Evolutionary conservation across 2,329 filamentous ascomycete genomes (phyloP), one percentile per base, ranked within the genome.

Genomic region (Cladosporium sp.): DNA sequence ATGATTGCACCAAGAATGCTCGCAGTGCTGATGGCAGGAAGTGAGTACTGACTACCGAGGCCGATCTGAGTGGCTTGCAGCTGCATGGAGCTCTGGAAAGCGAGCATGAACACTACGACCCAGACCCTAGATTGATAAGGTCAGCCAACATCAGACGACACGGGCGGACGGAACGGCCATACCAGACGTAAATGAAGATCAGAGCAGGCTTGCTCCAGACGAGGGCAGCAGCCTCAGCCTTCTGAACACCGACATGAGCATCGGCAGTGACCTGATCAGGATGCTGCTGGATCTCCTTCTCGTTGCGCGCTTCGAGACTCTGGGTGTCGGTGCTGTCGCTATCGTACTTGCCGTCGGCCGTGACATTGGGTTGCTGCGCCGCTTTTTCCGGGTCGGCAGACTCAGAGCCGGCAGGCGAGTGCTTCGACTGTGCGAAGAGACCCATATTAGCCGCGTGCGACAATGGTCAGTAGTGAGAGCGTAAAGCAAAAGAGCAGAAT

Each of bases 1-100:
- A 84, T 77, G 41, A 81, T 68, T 54, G 69, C 74, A 11, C 79
- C 70, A 14, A 84, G 72, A 56, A 84, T 78, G 46, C 70, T 69
- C 9, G 79, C 77, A 2, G 78, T 74, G 43, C 56, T 52, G 52
- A 58, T 52, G 10, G 49, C 34, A 10, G 48, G 48, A 31, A 43
- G 9, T 6, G 14, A 55, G 9, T 51, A 34, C 33, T 43, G 4
- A 61, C 58, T 16, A 35, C 46, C 6, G 49, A 55, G 44, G 44
- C 55, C 16, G 38, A 51, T 9, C 53, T 41, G 40, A 9, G 59
- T 58, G 34, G 66, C 58, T 48, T 61, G 60, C 48, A 45, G 55
- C 46, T 62, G 64, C 31, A 67, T 63, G 10, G 61, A 59, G 6
- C 58, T 59, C 50, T 68, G 64, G 53, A 70, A 63, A 5, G 67